phyloP scores from a whole-genome alignment of 139 green algal species.

The Chlamydomonas incerta region DNA sequence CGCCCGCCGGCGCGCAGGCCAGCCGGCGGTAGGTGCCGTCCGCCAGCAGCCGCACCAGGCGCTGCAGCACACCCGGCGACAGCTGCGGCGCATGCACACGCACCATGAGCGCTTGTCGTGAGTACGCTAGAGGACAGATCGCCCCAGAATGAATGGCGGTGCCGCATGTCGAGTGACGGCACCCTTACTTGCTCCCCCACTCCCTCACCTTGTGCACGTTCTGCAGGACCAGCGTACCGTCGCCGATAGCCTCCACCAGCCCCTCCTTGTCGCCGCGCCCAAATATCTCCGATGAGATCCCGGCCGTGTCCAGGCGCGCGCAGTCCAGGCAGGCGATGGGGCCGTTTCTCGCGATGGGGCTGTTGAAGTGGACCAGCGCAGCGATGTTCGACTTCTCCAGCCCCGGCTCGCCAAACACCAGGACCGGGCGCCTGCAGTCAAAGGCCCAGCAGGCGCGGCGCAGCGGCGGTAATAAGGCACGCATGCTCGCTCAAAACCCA shows the following conservation, averaged over 20 bases:
- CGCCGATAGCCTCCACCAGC: constrained; percentile 67
- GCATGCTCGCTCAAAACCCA: no score
- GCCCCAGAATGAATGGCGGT: no score
- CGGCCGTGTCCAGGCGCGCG: constrained; percentile 34
- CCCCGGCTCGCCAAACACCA: constrained; percentile 82
- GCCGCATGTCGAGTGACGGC: no score
- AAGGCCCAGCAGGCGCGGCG: no score
- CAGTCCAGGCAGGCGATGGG: constrained; percentile 44
- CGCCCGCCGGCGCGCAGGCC: no score
- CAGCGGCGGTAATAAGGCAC: no score
- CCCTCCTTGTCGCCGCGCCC: constrained; percentile 65
- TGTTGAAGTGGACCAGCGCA: constrained; percentile 78
- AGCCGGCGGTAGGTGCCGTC: constrained; percentile 25
- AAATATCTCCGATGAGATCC: constrained; percentile 61
- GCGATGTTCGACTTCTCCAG: constrained; percentile 77
- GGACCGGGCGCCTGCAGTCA: constrained; percentile 47
- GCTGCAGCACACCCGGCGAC: neutral
- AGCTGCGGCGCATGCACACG: no score
- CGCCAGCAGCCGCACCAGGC: constrained; percentile 4
- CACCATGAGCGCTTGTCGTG: no score
- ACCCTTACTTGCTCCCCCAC: neutral
- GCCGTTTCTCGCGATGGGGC: constrained; percentile 17
- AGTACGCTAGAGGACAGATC: no score
- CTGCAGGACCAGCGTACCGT: constrained; percentile 75
- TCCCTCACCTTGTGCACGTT: constrained; percentile 67